Evolutionary conservation across 2,329 filamentous ascomycete species (phyloP), one percentile per base, ranked within the genome.

Genomic region (Beauveria sp.): DNA sequence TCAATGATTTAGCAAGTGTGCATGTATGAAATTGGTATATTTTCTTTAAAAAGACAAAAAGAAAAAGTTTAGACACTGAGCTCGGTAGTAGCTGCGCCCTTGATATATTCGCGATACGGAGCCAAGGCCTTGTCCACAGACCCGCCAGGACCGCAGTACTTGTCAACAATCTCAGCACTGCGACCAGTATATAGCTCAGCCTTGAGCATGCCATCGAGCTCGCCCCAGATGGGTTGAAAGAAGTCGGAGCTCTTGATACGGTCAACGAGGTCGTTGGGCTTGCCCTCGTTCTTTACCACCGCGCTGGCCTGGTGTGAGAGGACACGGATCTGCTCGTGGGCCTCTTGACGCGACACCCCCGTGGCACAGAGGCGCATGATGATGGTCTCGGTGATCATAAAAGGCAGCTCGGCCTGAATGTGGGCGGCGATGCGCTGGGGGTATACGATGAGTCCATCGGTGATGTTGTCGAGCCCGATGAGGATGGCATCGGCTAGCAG

Each of bases 301-400:
- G 81, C 79, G 49, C 81, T 83, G 0, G 91, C 90, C 75, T 96
- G 80, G 76, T 92, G 88, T 2, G 84, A 90, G 50, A 96, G 81
- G 1, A 96, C 89, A 8, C 88, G 88, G 69, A 96, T 93, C 74
- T 93, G 79, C 77, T 96, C 92, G 75, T 96, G 92, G 1, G 90
- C 88, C 26, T 93, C 90, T 72, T 96, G 91, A 56, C 91, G 80
- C 10, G 85, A 89, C 31, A 79, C 82, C 38, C 90, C 90, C 69
- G 87, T 83, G 62, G 85, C 84, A 31, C 88, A 85, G 61, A 93
- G 80, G 67, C 85, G 86, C 90, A 96, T 92, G 72, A 93, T 90
- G 71, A 92, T 87, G 48, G 65, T 64, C 68, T 66, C 71, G 8
- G 87, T 92, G 8, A 86, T 83, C 88, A 93, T 96, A 76, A 96